These are phyloP conservation scores for Westerdykella aurantiaca DNA, from an alignment of 2,329 filamentous ascomycete species.

Conservation along the genomic window DNA sequence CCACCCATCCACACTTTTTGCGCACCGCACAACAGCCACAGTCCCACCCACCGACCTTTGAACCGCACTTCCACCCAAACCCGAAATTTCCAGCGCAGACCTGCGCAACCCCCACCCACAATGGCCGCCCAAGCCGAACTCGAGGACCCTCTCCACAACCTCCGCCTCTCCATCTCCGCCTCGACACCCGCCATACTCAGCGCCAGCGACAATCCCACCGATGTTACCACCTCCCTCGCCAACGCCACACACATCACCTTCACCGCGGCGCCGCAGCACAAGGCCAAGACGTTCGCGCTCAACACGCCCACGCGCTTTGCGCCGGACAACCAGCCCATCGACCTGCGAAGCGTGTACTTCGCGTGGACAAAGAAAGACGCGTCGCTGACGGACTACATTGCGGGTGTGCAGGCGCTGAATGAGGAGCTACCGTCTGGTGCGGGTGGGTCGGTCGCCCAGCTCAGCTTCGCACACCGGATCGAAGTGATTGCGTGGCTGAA, in stretches of 20 bases:
- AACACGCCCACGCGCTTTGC: conserved; percentile 77
- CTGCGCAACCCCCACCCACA: conserved; percentile 1
- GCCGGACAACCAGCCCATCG: conserved; percentile 62
- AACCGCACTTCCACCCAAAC: too few species aligned
- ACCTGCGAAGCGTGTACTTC: conserved; percentile 92
- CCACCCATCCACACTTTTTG: neutral
- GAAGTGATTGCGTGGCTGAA: conserved; percentile 92
- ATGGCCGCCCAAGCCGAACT: conserved; percentile 29
- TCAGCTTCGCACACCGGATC: conserved; percentile 85
- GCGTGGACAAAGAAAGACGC: conserved; percentile 92
- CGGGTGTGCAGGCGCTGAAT: conserved; percentile 73
- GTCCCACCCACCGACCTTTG: neutral
- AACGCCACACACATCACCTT: conserved; percentile 56
- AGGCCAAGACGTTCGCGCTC: conserved; percentile 61
- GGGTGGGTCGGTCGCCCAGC: conserved; percentile 69
- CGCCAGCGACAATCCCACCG: conserved; percentile 60
- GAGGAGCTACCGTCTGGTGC: conserved; percentile 61
- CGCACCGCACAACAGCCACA: neutral
- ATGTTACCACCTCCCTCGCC: conserved; percentile 58
- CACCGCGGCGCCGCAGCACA: conserved; percentile 51
- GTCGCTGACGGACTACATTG: conserved; percentile 85
- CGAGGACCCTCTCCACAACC: conserved; percentile 70
- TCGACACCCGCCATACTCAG: conserved; percentile 66
- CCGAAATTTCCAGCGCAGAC: too few species aligned
- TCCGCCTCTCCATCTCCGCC: conserved; percentile 75